phyloP scores from a whole-genome alignment of 164 flowering plant species.

The Protea cynaroides region DNA sequence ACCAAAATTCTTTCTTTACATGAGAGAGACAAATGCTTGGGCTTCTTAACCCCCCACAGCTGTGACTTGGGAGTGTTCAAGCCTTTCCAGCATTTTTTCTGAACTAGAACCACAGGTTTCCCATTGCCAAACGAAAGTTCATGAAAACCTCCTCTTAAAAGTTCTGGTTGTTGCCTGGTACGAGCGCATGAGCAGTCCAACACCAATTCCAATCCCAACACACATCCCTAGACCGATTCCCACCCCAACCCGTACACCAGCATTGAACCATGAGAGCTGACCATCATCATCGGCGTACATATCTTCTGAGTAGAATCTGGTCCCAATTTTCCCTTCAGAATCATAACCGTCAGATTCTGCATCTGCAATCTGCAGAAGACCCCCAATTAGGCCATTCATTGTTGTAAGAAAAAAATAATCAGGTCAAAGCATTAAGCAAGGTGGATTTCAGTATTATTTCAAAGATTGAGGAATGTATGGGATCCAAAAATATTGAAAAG shows the following conservation, averaged over 20 bases:
- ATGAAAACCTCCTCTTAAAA: conserved; percentile 67
- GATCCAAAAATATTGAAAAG: neutral
- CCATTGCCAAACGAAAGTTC: conserved; percentile 3
- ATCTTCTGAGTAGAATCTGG: conserved; percentile 45
- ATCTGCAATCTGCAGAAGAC: conserved; percentile 39
- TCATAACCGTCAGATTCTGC: conserved; percentile 44
- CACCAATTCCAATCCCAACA: conserved; percentile 84
- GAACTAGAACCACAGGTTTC: conserved; percentile 1
- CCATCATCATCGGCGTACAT: conserved; percentile 68
- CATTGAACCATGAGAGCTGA: conserved; percentile 88
- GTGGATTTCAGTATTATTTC: neutral
- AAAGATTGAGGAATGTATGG: neutral
- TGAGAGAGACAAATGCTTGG: neutral
- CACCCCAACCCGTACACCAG: conserved; percentile 93
- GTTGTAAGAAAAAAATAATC: too few species aligned
- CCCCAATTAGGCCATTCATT: neutral
- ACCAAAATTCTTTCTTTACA: neutral
- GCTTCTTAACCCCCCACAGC: neutral
- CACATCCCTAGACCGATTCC: conserved; percentile 95
- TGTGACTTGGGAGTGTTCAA: neutral
- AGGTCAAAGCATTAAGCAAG: neutral
- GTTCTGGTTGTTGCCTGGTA: conserved; percentile 86
- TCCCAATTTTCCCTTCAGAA: conserved; percentile 38
- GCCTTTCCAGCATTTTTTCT: neutral
- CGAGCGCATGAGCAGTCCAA: conserved; percentile 85